Evolutionary conservation across 164 flowering plant genomes (phyloP).

Genomic region (Echeveria elegans): DNA sequence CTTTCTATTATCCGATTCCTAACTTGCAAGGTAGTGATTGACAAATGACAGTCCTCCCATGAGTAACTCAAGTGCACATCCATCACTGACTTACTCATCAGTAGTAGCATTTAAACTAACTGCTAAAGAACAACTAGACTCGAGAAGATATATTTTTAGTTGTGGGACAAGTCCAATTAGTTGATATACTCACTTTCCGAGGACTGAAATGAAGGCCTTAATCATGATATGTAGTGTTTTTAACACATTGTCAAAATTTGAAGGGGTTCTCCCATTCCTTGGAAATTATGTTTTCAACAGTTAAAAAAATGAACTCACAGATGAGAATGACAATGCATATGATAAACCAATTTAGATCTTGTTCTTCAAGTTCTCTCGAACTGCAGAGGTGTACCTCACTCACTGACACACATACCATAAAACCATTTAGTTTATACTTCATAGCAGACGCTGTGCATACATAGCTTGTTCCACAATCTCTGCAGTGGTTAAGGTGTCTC

Average conservation of each 20-base stretch:
- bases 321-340: not conserved
- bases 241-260: conserved; percentile 81
- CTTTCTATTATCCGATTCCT: conserved; percentile 89
- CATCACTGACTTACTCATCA: conserved; percentile 45
- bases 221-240: conserved; percentile 76
- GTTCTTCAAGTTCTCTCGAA: not conserved
- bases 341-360: too few relatives aligned
- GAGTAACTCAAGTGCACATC: not conserved
- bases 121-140: conserved; percentile 80
- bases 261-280: conserved; percentile 99
- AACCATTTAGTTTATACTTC: conserved; percentile 74
- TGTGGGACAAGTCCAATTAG: conserved; percentile 97
- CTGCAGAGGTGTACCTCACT: not conserved
- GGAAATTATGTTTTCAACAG: conserved; percentile 5
- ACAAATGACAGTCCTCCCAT: not conserved
- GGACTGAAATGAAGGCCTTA: conserved; percentile 98
- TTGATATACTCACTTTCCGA: conserved; percentile 83
- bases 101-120: conserved; percentile 97
- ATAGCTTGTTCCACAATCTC: conserved; percentile 98
- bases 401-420: conserved; percentile 77
- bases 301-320: not conserved
- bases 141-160: conserved; percentile 69
- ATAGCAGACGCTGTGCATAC: conserved; percentile 65
- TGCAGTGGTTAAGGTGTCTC: conserved; percentile 75
- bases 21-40: conserved; percentile 45